Base-by-base conservation (phyloP, 1,284 basidiomycete genomes). In the Rugosomyces carneus region DNA sequence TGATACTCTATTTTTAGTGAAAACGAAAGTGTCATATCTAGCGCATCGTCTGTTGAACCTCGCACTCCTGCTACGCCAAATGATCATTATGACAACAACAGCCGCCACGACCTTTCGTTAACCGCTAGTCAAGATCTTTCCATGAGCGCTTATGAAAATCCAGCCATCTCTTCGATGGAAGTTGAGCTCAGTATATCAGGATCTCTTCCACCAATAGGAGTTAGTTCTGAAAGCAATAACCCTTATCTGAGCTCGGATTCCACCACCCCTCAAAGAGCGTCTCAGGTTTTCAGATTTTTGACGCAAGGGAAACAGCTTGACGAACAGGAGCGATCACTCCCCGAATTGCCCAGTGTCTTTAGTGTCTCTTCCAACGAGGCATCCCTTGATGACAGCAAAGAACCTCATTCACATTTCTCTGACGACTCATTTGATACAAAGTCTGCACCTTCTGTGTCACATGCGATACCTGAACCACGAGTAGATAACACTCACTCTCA, bases 251-350 rank as follows among this genome's bases (percentile, higher is more conserved):
- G 52, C 40, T 52, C 57, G 23, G 61, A 68, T 42, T 68, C 74
- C 5, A 67, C 65, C 51, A 78, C 76, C 19, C 77, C 80, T 9
- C 75, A 75, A 50, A 72, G 80, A 32, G 84, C 84, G 13, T 81
- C 82, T 3, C 77, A 84, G 52, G 70, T 86, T 27, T 86, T 86
- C 45, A 74, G 69, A 15, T 86, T 86, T 61, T 61, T 86, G 39
- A 74, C 72, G 3, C 71, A 75, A 40, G 70, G 69, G 50, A 65
- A 61, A 32, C 60, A 57, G 29, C 47, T 56, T 20, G 60, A 65
- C 38, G 64, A 69, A 15, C 48, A 37, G 10, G 66, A 70, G 34
- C 53, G 64, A 20, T 58, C 63, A 26, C 65, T 71, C 16, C 64
- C 67, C 5, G 62, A 67, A 24, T 53, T 59, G 2, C 66, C 67